phyloP scores from a whole-genome alignment of 306 rosid genomes.

The Abrus pulchellus region DNA sequence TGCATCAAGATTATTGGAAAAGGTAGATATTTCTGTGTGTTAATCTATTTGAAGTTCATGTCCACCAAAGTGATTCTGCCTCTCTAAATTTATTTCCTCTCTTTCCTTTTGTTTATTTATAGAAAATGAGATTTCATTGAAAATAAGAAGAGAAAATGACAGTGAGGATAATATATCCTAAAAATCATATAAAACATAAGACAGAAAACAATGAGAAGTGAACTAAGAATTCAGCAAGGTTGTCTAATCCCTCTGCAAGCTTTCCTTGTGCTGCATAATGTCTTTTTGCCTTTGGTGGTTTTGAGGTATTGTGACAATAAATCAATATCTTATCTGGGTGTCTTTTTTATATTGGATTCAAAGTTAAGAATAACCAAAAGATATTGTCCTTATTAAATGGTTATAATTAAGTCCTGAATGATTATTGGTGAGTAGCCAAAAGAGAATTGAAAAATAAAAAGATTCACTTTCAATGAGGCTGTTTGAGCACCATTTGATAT shows the following conservation, averaged over 20 bases:
- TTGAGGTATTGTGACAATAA: not conserved
- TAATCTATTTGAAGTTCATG: slow-evolving; percentile 28
- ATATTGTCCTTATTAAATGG: not conserved
- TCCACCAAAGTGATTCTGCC: not conserved
- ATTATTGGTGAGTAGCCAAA: not conserved
- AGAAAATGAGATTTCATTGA: slow-evolving; percentile 31
- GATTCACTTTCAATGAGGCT: not conserved
- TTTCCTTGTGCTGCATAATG: not conserved
- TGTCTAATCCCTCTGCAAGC: slow-evolving; percentile 12
- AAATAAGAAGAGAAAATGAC: not conserved
- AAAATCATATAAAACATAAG: not conserved
- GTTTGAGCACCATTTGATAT: not conserved
- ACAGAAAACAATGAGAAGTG: not conserved
- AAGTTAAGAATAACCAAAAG: not conserved
- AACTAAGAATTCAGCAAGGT: slow-evolving; percentile 16
- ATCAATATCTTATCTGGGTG: not conserved
- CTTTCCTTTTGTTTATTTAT: slow-evolving; percentile 23
- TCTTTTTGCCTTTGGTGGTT: not conserved
- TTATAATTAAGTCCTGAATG: not conserved
- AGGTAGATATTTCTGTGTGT: slow-evolving; percentile 62
- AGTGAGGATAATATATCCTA: not conserved
- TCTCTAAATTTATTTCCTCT: not conserved
- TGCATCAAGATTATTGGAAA: slow-evolving; percentile 75
- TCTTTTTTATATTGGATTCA: not conserved
- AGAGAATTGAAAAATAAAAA: not conserved